Conservation (phyloP, 169 alveolate genomes). For the Babesia ovata region DNA sequence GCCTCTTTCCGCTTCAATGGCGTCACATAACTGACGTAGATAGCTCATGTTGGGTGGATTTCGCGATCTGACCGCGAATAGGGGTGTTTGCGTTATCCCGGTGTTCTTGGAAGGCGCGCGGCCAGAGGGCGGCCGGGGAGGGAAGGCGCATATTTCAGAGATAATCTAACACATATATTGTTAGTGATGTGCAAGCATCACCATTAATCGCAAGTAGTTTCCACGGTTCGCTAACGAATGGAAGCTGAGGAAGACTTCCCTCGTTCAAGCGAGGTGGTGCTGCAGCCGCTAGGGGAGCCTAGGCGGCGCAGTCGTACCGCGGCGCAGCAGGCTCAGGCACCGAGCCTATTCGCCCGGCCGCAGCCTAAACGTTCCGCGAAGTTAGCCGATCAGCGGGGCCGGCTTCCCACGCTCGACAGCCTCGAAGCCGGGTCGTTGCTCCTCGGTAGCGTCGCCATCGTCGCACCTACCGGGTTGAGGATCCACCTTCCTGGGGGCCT, state of each 20-base stretch:
- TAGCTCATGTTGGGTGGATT: too few relatives aligned
- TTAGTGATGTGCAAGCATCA: too few relatives aligned
- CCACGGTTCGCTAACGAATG: conserved; percentile 7
- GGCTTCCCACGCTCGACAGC: conserved; percentile 49
- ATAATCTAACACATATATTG: too few relatives aligned
- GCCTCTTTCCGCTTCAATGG: too few relatives aligned
- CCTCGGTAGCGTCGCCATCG: conserved; percentile 63
- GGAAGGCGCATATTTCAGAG: too few relatives aligned
- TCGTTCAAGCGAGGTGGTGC: conserved; percentile 46
- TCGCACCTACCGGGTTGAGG: conserved; percentile 48
- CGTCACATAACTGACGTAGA: too few relatives aligned
- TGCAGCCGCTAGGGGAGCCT: conserved; percentile 24
- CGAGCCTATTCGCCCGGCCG: background rate
- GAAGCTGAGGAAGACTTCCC: conserved; percentile 61
- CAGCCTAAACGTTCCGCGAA: conserved; percentile 24
- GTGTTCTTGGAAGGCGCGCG: too few relatives aligned
- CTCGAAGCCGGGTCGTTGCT: conserved; percentile 55
- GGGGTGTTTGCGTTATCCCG: too few relatives aligned
- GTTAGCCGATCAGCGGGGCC: background rate
- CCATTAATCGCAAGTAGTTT: too few relatives aligned
- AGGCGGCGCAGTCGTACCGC: conserved; percentile 10
- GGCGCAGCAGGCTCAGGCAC: conserved; percentile 1
- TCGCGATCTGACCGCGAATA: too few relatives aligned
- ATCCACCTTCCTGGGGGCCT: conserved; percentile 54
- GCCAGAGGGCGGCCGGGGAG: too few relatives aligned